phyloP scores from a whole-genome alignment of 2,329 filamentous ascomycete genomes.

The Apiospora kogelbergensis region DNA sequence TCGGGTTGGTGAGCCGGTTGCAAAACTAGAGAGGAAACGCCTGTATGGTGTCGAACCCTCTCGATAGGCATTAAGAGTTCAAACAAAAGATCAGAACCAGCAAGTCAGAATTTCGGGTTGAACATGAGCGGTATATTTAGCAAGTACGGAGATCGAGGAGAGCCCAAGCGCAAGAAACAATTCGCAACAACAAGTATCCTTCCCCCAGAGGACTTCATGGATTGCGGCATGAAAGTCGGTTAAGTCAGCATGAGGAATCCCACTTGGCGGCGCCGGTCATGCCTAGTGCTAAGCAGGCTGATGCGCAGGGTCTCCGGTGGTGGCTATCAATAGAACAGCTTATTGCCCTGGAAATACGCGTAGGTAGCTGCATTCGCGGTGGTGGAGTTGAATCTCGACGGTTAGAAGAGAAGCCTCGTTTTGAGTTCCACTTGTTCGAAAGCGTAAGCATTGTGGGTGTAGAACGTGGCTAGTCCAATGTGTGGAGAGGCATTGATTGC shows the following conservation, averaged over 20 bases:
- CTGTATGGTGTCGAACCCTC: not conserved
- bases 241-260: not conserved
- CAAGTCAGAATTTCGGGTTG: not conserved
- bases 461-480: not conserved
- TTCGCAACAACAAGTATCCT: not conserved
- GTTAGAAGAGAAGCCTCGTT: not conserved
- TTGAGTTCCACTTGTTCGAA: not conserved
- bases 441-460: not conserved
- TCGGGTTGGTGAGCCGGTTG: not conserved
- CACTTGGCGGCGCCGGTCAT: not conserved
- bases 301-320: not conserved
- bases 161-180: slow-evolving; percentile 1
- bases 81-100: not conserved
- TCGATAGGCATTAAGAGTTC: not conserved
- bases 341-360: not conserved
- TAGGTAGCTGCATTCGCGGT: not conserved
- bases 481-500: not conserved
- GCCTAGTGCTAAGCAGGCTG: not conserved
- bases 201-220: not conserved
- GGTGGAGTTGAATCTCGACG: not conserved
- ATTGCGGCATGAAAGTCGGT: not conserved
- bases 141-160: not conserved
- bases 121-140: not conserved
- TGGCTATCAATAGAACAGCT: not conserved
- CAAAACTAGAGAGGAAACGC: not conserved